Evolutionary conservation across 352 stramenopile genomes (phyloP).

Genomic region (Globisporangium cylindrosporum): DNA sequence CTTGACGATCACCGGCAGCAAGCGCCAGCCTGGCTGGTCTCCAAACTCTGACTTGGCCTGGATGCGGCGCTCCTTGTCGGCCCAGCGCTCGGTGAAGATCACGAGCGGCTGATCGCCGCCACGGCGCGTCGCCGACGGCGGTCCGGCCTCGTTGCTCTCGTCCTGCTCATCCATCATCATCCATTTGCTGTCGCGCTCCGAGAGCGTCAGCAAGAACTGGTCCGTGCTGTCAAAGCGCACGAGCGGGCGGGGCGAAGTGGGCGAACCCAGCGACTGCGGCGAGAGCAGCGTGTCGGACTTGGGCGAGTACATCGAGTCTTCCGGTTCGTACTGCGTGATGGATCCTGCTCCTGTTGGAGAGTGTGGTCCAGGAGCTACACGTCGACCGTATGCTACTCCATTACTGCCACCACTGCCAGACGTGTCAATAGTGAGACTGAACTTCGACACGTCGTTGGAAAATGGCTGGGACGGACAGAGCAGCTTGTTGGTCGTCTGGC

Average conservation of each 20-base stretch:
- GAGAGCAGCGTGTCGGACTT: conserved; percentile 56
- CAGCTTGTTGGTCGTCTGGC: conserved; percentile 5
- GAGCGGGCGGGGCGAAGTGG: conserved; percentile 50
- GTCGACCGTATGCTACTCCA: conserved; percentile 5
- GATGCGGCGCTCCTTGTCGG: conserved; percentile 92
- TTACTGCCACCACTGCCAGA: conserved; percentile 13
- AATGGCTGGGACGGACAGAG: conserved; percentile 28
- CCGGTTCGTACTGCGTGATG: conserved; percentile 2
- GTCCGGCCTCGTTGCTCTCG: conserved; percentile 16
- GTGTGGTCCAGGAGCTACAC: conserved; percentile 6
- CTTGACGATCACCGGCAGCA: conserved; percentile 97
- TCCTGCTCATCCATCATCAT: conserved; percentile 53
- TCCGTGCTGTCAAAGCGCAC: conserved; percentile 78
- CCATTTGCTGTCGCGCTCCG: conserved; percentile 66
- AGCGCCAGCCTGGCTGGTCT: conserved; percentile 81
- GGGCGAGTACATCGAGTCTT: conserved; percentile 48
- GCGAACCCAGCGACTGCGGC: conserved; percentile 55
- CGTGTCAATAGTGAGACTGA: conserved; percentile 48
- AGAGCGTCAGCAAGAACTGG: conserved; percentile 61
- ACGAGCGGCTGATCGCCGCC: conserved; percentile 50
- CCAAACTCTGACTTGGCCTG: conserved; percentile 85
- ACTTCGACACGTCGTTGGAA: conserved; percentile 23
- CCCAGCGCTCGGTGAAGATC: conserved; percentile 95
- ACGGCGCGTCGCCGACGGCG: conserved; percentile 13
- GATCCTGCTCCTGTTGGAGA: background rate